These are phyloP conservation scores for Fomitiporia mediterranea DNA, from an alignment of 1,284 basidiomycete genomes.

Conservation along the genomic window DNA sequence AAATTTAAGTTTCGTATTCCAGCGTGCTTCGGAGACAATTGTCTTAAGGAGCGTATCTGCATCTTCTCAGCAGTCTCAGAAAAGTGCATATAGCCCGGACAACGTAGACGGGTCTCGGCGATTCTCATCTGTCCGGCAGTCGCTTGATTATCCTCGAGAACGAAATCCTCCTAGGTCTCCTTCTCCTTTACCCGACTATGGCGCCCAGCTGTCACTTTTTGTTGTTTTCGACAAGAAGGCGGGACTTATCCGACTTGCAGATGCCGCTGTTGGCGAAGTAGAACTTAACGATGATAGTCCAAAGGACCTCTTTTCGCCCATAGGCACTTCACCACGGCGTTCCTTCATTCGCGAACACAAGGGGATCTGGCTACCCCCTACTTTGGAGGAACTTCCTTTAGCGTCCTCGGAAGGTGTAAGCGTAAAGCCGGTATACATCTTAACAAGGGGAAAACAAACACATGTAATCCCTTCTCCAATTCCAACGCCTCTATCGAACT, in stretches of 20 bases:
- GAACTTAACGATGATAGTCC: conserved; percentile 53
- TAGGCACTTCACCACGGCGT: conserved; percentile 25
- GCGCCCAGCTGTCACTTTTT: conserved; percentile 68
- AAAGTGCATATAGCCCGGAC: not conserved
- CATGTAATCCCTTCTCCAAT: conserved; percentile 66
- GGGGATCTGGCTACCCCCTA: conserved; percentile 20
- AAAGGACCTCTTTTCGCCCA: conserved; percentile 22
- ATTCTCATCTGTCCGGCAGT: conserved; percentile 15
- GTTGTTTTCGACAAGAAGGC: conserved; percentile 81
- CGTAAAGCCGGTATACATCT: conserved; percentile 46
- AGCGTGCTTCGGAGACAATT: conserved; percentile 49
- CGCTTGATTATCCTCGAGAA: conserved; percentile 13
- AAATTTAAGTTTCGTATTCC: conserved; percentile 62
- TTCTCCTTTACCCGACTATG: conserved; percentile 39
- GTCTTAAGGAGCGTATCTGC: conserved; percentile 38
- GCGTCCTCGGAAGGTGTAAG: conserved; percentile 22
- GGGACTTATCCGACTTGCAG: conserved; percentile 68
- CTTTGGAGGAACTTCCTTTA: conserved; percentile 16
- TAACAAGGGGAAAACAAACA: conserved; percentile 65
- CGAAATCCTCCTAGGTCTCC: conserved; percentile 13
- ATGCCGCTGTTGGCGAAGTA: conserved; percentile 73
- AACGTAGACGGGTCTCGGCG: conserved; percentile 6
- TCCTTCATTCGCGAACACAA: conserved; percentile 22
- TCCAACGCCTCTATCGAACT: conserved; percentile 43
- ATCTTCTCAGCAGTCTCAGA: conserved; percentile 24